Base-by-base conservation (phyloP, 768 basidiomycete species). In the Hygrocybe coccinea region DNA sequence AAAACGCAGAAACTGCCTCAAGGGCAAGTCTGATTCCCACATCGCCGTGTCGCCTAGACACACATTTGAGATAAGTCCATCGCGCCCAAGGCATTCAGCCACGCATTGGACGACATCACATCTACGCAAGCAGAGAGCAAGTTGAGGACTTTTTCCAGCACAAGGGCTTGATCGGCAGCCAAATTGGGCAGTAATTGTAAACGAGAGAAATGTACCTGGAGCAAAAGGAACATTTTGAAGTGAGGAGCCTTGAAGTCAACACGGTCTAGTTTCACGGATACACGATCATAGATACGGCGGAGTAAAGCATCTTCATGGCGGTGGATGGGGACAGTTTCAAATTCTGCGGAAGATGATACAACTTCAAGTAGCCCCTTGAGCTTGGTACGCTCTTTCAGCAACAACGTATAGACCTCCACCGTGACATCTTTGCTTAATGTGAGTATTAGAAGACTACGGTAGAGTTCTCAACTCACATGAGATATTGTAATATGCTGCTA, bases 61-160 rank as follows among this genome's bases (percentile, higher is more conserved):
- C 92, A 94, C 95, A 98, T 98, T 70, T 98, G 97, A 9, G 90
- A 91, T 46, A 98, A 72, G 70, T 99, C 95, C 97, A 98, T 97
- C 0, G 95, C 95, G 33, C 93, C 90, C 22, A 97, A 73, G 0
- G 95, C 97, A 64, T 85, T 95, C 64, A 98, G 70, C 89, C 88
- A 95, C 1, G 90, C 93, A 65, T 97, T 97, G 36, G 91, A 94
- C 2, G 91, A 93, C 92, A 97, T 93, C 55, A 98, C 95, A 65
- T 97, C 95, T 33, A 98, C 94, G 64, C 92, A 95, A 1, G 95
- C 95, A 9, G 92, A 92, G 15, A 97, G 78, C n/a, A 95, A 71
- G 64, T 93, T 95, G 62, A 97, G 76, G 22, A 95, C n/a, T 87
- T 95, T 97, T 70, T 89, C 85, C 0, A 98, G 77, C 12, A 99